Conservation (phyloP, 495 filamentous ascomycete species). For the Apiosordaria backusii region DNA sequence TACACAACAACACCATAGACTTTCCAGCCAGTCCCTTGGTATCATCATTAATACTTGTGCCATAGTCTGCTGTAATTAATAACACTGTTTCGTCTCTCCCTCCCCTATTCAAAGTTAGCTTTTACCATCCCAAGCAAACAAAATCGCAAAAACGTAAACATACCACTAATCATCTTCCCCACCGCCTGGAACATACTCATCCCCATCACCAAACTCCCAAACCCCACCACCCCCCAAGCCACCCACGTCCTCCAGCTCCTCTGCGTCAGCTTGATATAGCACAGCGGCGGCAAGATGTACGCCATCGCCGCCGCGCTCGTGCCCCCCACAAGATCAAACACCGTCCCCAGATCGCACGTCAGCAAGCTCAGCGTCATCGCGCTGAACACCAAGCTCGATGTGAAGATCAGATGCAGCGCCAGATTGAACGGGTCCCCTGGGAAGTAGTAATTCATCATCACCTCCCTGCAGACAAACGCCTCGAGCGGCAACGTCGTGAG, state of each 20-base stretch:
- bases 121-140: background rate
- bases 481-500: constrained; percentile 93
- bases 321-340: constrained; percentile 94
- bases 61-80: background rate
- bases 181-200: constrained; percentile 76
- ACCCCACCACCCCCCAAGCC: constrained; percentile 64
- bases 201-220: constrained; percentile 78
- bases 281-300: constrained; percentile 91
- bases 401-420: constrained; percentile 81
- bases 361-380: constrained; percentile 75
- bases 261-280: constrained; percentile 87
- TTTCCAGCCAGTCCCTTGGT: background rate
- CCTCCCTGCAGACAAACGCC: constrained; percentile 94
- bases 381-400: constrained; percentile 69
- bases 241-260: constrained; percentile 71
- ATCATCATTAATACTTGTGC: background rate
- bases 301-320: constrained; percentile 91
- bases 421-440: constrained; percentile 72
- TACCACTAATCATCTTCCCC: constrained; percentile 57
- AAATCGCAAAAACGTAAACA: constrained; percentile 14
- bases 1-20: too few species aligned
- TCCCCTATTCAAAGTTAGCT: constrained; percentile 13
- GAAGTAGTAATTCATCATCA: constrained; percentile 93
- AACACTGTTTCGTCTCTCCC: constrained; percentile 14
- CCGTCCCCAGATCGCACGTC: constrained; percentile 87